Conservation (phyloP, 2,329 filamentous ascomycete species). For the Fusarium incarnatum region DNA sequence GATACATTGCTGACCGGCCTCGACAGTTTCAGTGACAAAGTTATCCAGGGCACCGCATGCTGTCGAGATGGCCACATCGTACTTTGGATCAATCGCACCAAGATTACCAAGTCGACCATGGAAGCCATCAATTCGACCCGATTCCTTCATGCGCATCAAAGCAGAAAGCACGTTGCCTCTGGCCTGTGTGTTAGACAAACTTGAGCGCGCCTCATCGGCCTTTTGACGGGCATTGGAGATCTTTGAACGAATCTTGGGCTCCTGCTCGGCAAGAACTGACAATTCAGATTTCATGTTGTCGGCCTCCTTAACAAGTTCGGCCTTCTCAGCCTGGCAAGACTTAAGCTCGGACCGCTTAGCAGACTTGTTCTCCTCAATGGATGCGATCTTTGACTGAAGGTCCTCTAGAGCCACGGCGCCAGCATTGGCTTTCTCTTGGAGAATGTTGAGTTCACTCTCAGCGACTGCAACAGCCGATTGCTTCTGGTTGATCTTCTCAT, state of each 20-base stretch:
- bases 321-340: conserved; percentile 78
- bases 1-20: conserved; percentile 97
- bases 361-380: conserved; percentile 76
- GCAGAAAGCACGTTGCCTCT: conserved; percentile 93
- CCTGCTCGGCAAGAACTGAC: conserved; percentile 76
- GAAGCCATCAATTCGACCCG: conserved; percentile 96
- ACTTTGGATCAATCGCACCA: conserved; percentile 91
- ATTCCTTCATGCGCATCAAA: conserved; percentile 94
- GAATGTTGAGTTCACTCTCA: conserved; percentile 91
- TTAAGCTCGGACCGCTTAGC: conserved; percentile 81
- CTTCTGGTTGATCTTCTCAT: conserved; percentile 95
- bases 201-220: conserved; percentile 94
- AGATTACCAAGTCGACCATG: conserved; percentile 95
- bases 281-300: conserved; percentile 78
- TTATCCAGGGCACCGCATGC: conserved; percentile 93
- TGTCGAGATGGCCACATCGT: conserved; percentile 98
- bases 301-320: conserved; percentile 78
- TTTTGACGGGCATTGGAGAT: conserved; percentile 93
- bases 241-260: conserved; percentile 84
- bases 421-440: conserved; percentile 89
- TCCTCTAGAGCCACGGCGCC: conserved; percentile 87
- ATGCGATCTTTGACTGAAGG: conserved; percentile 79
- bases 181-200: conserved; percentile 88
- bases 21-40: conserved; percentile 95
- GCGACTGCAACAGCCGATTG: conserved; percentile 94